Evolutionary conservation across 1,139 yeast species (phyloP).

Genomic region (Pichia cactophila): DNA sequence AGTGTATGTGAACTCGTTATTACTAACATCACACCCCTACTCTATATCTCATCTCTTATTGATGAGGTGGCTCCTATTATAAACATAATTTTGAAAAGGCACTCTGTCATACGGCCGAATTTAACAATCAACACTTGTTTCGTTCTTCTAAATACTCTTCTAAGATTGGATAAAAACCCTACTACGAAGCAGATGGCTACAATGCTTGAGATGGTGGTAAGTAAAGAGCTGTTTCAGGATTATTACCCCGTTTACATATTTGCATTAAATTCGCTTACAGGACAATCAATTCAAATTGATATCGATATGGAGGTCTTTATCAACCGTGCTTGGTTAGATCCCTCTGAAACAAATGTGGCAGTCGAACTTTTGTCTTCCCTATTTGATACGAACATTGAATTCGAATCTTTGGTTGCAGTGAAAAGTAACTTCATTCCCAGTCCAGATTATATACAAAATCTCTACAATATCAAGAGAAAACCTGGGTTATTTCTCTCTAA

Average conservation of each 20-base stretch:
- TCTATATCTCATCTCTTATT: conserved; percentile 18
- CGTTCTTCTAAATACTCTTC: not conserved
- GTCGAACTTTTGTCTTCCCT: conserved; percentile 8
- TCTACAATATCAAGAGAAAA: conserved; percentile 15
- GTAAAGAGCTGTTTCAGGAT: not conserved
- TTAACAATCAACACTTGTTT: not conserved
- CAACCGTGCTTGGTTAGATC: conserved; percentile 1
- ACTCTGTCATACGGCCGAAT: not conserved
- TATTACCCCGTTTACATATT: too few species aligned
- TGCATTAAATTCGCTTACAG: not conserved
- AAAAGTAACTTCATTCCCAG: not conserved
- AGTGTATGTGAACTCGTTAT: conserved; percentile 26
- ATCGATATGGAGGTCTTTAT: too few species aligned
- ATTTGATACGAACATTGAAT: conserved; percentile 1
- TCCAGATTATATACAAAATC: conserved; percentile 11
- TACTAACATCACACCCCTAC: conserved; percentile 22
- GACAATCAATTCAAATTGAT: not conserved
- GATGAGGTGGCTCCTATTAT: conserved; percentile 27
- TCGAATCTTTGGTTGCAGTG: not conserved
- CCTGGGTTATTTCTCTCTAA: conserved; percentile 8
- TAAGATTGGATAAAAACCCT: not conserved
- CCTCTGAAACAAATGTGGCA: not conserved
- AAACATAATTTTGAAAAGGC: conserved; percentile 11
- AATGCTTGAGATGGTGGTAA: not conserved
- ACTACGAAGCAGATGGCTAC: not conserved